A percentile compares a stretch with the other conserved stretches of the same genome.
These are phyloP conservation scores for Phoenix roebelenii DNA, from an alignment of 176 grass and related monocot genomes.

Conservation along the genomic window DNA sequence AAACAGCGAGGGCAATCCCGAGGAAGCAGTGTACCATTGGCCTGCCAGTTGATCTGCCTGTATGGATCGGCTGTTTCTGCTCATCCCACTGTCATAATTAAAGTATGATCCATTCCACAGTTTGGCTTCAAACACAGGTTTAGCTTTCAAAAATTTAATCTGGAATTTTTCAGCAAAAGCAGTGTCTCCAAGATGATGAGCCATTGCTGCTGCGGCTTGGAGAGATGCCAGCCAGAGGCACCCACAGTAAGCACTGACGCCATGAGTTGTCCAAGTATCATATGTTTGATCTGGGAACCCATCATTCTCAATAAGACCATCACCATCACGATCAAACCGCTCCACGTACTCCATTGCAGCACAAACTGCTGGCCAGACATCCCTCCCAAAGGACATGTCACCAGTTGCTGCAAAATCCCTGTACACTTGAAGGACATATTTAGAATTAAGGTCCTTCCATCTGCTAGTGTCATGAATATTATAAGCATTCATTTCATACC, in stretches of 20 bases:
- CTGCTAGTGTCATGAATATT: constrained; percentile 97
- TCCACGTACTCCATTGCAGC: constrained; percentile 93
- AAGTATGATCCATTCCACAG: constrained; percentile 94
- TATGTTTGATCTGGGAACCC: constrained; percentile 98
- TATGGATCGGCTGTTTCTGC: constrained; percentile 67
- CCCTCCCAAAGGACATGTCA: constrained; percentile 72
- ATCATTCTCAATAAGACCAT: constrained; percentile 86
- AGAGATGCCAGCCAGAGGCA: constrained; percentile 91
- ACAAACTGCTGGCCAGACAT: constrained; percentile 90
- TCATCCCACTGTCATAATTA: constrained; percentile 86
- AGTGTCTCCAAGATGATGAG: constrained; percentile 56
- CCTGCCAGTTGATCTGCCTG: constrained; percentile 92
- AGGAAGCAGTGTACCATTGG: constrained; percentile 81
- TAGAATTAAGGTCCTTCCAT: constrained; percentile 98
- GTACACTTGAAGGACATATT: constrained; percentile 87
- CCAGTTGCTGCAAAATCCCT: constrained; percentile 85
- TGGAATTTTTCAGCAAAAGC: constrained; percentile 73
- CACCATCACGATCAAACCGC: constrained; percentile 80
- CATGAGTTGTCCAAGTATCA: constrained; percentile 85
- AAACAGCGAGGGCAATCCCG: constrained; percentile 68
- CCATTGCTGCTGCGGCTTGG: constrained; percentile 75
- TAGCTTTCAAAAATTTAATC: constrained; percentile 75
- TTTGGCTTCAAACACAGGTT: constrained; percentile 56
- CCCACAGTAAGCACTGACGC: constrained; percentile 81
- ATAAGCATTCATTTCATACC: constrained; percentile 97